phyloP scores from a whole-genome alignment of 768 basidiomycete genomes.

The Hortiboletus campestris region DNA sequence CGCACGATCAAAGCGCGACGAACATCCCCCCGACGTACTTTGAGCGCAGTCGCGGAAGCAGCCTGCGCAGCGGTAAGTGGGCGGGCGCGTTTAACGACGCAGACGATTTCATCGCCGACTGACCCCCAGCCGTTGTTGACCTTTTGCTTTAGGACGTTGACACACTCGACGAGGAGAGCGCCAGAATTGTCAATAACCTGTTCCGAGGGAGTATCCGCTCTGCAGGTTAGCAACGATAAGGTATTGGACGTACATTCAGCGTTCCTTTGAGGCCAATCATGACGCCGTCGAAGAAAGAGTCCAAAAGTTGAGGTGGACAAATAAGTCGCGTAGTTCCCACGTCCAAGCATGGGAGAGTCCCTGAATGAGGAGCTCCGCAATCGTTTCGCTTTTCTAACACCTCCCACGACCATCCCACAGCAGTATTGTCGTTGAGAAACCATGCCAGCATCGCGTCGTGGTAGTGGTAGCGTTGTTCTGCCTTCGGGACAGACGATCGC shows the following conservation, averaged over 20 bases:
- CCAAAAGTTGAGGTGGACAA: background rate
- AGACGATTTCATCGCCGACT: constrained; percentile 94
- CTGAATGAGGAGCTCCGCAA: constrained; percentile 20
- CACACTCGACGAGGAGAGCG: constrained; percentile 90
- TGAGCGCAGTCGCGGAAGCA: constrained; percentile 74
- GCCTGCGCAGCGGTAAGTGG: constrained; percentile 69
- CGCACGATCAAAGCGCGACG: constrained; percentile 95
- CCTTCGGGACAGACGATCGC: constrained; percentile 78
- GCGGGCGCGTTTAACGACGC: constrained; percentile 89
- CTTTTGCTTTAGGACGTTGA: constrained; percentile 95
- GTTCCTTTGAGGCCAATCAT: constrained; percentile 97
- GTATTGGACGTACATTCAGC: constrained; percentile 61
- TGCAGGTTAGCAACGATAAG: background rate
- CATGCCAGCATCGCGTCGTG: constrained; percentile 73
- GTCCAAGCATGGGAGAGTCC: background rate
- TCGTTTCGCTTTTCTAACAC: constrained; percentile 4
- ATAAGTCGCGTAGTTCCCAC: constrained; percentile 29
- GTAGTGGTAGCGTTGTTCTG: constrained; percentile 71
- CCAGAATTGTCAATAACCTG: constrained; percentile 98
- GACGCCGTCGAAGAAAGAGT: background rate
- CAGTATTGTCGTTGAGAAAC: constrained; percentile 8
- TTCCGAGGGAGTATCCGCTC: background rate
- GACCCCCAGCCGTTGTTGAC: constrained; percentile 93
- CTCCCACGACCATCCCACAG: constrained; percentile 18
- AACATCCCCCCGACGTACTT: constrained; percentile 91